phyloP scores from a whole-genome alignment of 768 basidiomycete species.

The Cystofilobasidium capitatum region DNA sequence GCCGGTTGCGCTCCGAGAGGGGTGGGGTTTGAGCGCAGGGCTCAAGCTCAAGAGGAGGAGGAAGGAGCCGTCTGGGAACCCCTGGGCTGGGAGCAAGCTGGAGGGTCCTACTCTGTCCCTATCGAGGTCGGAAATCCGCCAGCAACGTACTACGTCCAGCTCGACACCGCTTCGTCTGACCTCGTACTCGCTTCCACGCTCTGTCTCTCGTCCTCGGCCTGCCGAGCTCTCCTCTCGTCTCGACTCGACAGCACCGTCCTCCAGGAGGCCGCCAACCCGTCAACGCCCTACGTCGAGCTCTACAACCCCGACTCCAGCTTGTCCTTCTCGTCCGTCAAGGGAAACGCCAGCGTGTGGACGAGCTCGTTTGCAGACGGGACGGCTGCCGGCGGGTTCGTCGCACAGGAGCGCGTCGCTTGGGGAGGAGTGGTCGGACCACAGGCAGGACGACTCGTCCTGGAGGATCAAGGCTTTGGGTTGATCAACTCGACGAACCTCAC shows the following conservation, averaged over 20 bases:
- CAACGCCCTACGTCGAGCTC: slow-evolving; percentile 18
- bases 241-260: neutral
- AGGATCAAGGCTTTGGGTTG: slow-evolving; percentile 4
- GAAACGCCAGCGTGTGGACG: neutral
- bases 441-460: neutral
- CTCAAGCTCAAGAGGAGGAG: neutral
- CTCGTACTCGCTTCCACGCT: slow-evolving; percentile 18
- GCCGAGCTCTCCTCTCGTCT: neutral
- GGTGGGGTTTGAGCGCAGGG: too few relatives aligned
- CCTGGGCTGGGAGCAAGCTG: neutral
- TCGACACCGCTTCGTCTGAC: slow-evolving; percentile 23
- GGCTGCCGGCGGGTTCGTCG: slow-evolving; percentile 8
- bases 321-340: slow-evolving; percentile 1
- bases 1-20: too few relatives aligned
- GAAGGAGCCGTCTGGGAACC: neutral
- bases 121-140: slow-evolving; percentile 12
- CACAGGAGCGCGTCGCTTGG: slow-evolving; percentile 14
- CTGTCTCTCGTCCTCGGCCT: slow-evolving; percentile 13
- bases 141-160: slow-evolving; percentile 18
- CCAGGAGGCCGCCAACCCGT: neutral
- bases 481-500: slow-evolving; percentile 17
- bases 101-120: slow-evolving; percentile 19
- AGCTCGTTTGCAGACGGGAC: slow-evolving; percentile 1
- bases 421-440: slow-evolving; percentile 6
- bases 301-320: slow-evolving; percentile 9